phyloP scores from a whole-genome alignment of 2,329 filamentous ascomycete genomes.

The Diaporthe helianthi region DNA sequence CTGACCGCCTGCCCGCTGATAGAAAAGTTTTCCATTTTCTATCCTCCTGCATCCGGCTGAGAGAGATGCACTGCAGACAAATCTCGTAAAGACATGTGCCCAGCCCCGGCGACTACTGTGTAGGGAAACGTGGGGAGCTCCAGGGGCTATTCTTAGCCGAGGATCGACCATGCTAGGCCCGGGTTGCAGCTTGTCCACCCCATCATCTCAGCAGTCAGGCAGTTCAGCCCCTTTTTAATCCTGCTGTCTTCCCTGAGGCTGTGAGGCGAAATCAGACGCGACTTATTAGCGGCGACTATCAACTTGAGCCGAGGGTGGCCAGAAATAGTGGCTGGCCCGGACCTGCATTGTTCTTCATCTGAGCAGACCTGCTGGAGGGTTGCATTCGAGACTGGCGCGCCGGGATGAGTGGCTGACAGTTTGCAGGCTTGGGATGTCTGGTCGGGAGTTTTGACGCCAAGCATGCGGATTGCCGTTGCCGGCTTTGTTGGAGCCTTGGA shows the following conservation, averaged over 20 bases:
- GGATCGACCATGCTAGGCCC: constrained; percentile 26
- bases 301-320: constrained; percentile 15
- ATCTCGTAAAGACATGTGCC: constrained; percentile 26
- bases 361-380: constrained; percentile 16
- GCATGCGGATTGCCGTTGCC: constrained; percentile 13
- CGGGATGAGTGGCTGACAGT: neutral
- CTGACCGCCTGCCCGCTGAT: too few species aligned
- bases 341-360: constrained; percentile 21
- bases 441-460: constrained; percentile 24
- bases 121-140: constrained; percentile 29
- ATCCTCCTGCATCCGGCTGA: constrained; percentile 6
- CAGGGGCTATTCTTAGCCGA: constrained; percentile 30
- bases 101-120: constrained; percentile 13
- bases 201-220: constrained; percentile 22
- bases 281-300: too few species aligned
- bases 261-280: constrained; percentile 14
- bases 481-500: constrained; percentile 13
- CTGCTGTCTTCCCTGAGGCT: constrained; percentile 10
- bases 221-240: constrained; percentile 16
- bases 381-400: constrained; percentile 21
- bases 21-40: constrained; percentile 2
- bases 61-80: constrained; percentile 23
- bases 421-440: neutral
- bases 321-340: constrained; percentile 20
- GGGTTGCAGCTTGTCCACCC: constrained; percentile 28